Percentiles rank a stretch among this genome's conserved stretches.
Evolutionary conservation across 106 monocot genomes (phyloP).

Genomic region (Allium sativum): DNA sequence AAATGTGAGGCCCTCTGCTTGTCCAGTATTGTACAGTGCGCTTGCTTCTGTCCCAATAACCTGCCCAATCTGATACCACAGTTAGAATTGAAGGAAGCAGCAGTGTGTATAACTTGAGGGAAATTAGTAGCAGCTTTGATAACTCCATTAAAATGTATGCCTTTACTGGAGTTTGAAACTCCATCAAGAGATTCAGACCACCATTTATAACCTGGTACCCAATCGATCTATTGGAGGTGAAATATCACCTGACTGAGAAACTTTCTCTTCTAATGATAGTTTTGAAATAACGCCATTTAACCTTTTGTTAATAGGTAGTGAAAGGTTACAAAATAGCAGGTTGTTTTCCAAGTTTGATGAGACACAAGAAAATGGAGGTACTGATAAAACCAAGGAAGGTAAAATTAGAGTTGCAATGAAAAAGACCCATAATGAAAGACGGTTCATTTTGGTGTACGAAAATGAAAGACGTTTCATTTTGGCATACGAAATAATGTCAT

Average conservation of each 20-base stretch:
- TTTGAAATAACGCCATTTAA: constrained; percentile 49
- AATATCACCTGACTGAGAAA: constrained; percentile 66
- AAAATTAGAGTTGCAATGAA: no score
- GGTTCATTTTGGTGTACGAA: no score
- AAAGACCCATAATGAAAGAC: no score
- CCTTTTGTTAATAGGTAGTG: constrained; percentile 28
- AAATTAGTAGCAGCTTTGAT: constrained; percentile 47
- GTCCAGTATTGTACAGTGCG: constrained; percentile 64
- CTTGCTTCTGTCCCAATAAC: constrained; percentile 53
- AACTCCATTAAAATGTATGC: no score
- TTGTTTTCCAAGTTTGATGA: no score
- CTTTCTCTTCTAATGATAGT: constrained; percentile 71
- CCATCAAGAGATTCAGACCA: constrained; percentile 94
- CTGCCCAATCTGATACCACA: no score
- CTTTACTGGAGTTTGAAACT: constrained; percentile 35
- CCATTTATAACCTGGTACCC: constrained; percentile 71
- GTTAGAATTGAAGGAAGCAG: constrained; percentile 50
- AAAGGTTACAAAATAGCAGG: constrained; percentile 43
- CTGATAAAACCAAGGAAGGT: no score
- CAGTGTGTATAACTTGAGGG: constrained; percentile 73
- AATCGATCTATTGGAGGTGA: constrained; percentile 62
- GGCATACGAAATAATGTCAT: no score
- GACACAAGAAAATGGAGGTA: no score
- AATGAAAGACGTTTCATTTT: no score
- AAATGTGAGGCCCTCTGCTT: constrained; percentile 81